phyloP scores from a whole-genome alignment of 108 stramenopile species.

The Mediolabrus comicus region DNA sequence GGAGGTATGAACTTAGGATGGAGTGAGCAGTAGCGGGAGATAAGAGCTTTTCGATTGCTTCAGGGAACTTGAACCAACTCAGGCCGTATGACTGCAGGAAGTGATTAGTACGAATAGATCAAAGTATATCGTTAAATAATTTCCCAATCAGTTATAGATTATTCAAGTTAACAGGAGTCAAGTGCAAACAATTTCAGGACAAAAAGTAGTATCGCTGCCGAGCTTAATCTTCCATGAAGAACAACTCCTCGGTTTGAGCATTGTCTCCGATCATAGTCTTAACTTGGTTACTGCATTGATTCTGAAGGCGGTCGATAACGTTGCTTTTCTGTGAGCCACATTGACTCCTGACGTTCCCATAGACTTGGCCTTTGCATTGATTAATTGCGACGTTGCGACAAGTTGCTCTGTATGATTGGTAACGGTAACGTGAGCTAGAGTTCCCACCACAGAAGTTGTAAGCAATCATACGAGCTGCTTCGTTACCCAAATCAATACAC shows the following conservation, averaged over 20 bases:
- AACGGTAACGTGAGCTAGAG: too few species aligned
- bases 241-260: too few species aligned
- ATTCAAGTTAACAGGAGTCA: too few species aligned
- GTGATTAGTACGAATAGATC: too few species aligned
- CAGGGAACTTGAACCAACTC: slow-evolving; percentile 18
- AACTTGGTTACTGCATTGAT: neutral
- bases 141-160: too few species aligned
- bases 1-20: slow-evolving; percentile 11
- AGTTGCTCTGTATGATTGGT: too few species aligned
- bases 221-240: too few species aligned
- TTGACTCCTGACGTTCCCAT: neutral
- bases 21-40: slow-evolving; percentile 15
- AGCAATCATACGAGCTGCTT: neutral
- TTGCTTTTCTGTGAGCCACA: neutral
- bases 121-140: too few species aligned
- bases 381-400: neutral
- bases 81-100: slow-evolving; percentile 21
- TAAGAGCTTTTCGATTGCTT: slow-evolving; percentile 6
- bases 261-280: neutral
- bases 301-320: neutral
- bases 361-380: neutral
- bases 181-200: too few species aligned
- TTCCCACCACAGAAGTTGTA: neutral
- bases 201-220: too few species aligned
- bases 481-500: slow-evolving; percentile 10